A percentile compares a stretch with the other conserved stretches of the same genome.
Evolutionary conservation across 2,329 filamentous ascomycete species (phyloP).

Genomic region (Cladosporium colombiae): DNA sequence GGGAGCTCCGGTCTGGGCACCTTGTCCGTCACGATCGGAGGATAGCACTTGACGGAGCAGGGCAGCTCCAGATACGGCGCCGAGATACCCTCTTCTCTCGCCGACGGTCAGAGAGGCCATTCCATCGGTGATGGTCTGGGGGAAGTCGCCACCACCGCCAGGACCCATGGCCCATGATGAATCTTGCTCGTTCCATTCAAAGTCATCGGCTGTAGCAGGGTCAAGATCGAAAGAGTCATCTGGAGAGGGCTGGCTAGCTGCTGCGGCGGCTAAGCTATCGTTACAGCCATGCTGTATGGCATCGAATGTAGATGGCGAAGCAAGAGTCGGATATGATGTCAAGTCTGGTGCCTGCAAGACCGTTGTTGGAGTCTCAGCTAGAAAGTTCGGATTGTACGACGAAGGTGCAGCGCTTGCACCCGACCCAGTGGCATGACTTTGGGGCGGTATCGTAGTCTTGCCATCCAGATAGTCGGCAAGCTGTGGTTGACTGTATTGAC

Average conservation of each 20-base stretch:
- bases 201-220: constrained; percentile 15
- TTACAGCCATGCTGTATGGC: background rate
- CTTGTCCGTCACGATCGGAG: constrained; percentile 7
- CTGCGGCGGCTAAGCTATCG: background rate
- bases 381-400: background rate
- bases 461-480: constrained; percentile 12
- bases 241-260: constrained; percentile 1
- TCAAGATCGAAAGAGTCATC: constrained; percentile 15
- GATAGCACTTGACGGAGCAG: constrained; percentile 15
- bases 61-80: constrained; percentile 15
- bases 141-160: background rate
- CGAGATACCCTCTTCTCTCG: constrained; percentile 13
- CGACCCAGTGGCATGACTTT: background rate
- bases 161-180: constrained; percentile 10
- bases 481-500: constrained; percentile 5
- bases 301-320: background rate
- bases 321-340: background rate
- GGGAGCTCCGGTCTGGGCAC: background rate
- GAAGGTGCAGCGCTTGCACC: background rate
- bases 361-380: background rate
- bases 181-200: constrained; percentile 19
- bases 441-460: background rate
- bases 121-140: constrained; percentile 11
- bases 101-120: constrained; percentile 16
- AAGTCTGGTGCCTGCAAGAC: background rate